Evolutionary conservation across 106 monocot genomes (phyloP), one percentile per base, ranked within the genome.

Genomic region (Allium fistulosum): DNA sequence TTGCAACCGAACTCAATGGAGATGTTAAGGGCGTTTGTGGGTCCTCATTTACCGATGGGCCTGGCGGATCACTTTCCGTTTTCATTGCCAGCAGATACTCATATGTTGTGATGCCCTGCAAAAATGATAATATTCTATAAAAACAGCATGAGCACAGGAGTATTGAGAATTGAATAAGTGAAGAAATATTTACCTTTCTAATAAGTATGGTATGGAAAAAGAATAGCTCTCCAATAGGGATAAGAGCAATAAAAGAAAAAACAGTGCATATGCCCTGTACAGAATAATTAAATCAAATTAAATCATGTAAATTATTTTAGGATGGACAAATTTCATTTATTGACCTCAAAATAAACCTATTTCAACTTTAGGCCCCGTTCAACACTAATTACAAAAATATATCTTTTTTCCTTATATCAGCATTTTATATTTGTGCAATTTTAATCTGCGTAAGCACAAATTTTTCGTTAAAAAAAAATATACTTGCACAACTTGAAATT

Each of bases 1-100:
- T 65, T 17, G 49, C 49, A 26, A 83, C 84, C 67, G 97, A 89
- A 80, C 86, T 86, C 64, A 82, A 71, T 17, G 97, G 97, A 13
- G 53, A 67, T 17, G 97, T 92, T 59, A 84, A 82, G 59, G 81
- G 57, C 50, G 69, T 72, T 61, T 80, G 78, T 60, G 74, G 80
- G 65, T 92, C 82, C 26, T 97, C 97, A 65, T 92, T 83, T 37
- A 37, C 1, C 59, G 87, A 95, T 56, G 78, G 83, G 11, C 91
- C 81, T 49, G 92, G 84, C 60, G 79, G 83, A 66, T 97, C 97
- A 51, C 92, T 92, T 92, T 92, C 84, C 9, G 88, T 83, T 75
- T 89, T 79, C 97, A 97, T 97, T 56, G 97, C 97, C 48, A 97
- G 92, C 56, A 97, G 13, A 27, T 67, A 67, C 50, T 92, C 87